Evolutionary conservation across 441 rosid genomes (phyloP).

Genomic region (Gossypium schwendimanii): DNA sequence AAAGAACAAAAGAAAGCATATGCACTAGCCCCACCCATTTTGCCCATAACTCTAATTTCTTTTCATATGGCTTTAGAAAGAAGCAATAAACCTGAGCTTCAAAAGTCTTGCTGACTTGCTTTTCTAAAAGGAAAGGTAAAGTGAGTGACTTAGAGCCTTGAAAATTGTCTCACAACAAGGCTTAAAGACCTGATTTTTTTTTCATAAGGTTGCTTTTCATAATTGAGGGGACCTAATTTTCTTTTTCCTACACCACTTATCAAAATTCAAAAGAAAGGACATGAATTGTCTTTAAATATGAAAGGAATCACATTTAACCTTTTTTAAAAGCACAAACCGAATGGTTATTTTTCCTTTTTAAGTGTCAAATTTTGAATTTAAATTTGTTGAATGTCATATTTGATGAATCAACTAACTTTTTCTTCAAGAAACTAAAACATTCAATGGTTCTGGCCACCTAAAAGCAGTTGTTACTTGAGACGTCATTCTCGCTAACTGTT

Average conservation of each 20-base stretch:
- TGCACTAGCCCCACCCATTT: background rate
- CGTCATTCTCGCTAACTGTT: too few species aligned
- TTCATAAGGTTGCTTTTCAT: slow-evolving; percentile 25
- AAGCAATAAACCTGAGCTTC: slow-evolving; percentile 23
- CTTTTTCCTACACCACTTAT: background rate
- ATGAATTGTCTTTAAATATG: background rate
- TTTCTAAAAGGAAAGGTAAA: slow-evolving; percentile 24
- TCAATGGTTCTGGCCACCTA: too few species aligned
- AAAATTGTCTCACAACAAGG: slow-evolving; percentile 20
- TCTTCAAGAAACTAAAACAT: too few species aligned
- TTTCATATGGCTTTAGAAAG: slow-evolving; percentile 19
- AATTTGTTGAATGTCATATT: too few species aligned
- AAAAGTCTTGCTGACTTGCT: slow-evolving; percentile 21
- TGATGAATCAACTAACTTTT: too few species aligned
- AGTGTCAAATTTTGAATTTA: too few species aligned
- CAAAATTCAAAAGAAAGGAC: slow-evolving; percentile 6
- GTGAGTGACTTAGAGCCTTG: slow-evolving; percentile 11
- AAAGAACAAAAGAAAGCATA: background rate
- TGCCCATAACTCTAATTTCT: background rate
- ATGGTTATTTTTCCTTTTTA: background rate
- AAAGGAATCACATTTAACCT: slow-evolving; percentile 4
- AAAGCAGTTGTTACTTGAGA: too few species aligned
- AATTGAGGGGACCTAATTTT: slow-evolving; percentile 18
- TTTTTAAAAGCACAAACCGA: background rate
- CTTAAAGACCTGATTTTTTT: background rate